A percentile compares a stretch with the other conserved stretches of the same genome.
Evolutionary conservation across 139 green algal genomes (phyloP).

Genomic region (Tetradesmus obliquus): DNA sequence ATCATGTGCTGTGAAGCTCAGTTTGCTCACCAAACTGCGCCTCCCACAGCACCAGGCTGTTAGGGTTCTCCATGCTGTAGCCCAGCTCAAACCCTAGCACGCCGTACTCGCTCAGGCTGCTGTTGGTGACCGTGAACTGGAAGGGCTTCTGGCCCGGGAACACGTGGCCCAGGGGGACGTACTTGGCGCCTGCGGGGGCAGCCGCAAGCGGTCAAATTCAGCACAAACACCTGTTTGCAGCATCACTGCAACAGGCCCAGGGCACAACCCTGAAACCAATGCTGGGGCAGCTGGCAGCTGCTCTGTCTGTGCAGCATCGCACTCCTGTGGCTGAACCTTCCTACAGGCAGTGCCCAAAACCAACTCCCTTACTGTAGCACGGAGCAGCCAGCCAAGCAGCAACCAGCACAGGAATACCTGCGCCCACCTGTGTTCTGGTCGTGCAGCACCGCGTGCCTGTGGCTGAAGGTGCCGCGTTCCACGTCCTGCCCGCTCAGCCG

Average conservation of each 20-base stretch:
- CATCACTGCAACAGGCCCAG: no score
- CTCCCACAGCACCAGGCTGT: conserved; percentile 95
- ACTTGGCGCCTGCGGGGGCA: conserved; percentile 58
- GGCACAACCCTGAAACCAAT: background rate
- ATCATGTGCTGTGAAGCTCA: no score
- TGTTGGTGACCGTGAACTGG: conserved; percentile 86
- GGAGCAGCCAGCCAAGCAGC: background rate
- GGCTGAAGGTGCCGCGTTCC: conserved; percentile 97
- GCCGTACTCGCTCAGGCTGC: conserved; percentile 93
- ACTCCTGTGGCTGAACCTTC: background rate
- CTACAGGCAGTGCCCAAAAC: no score
- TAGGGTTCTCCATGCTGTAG: conserved; percentile 98
- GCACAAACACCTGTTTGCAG: background rate
- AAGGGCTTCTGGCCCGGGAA: conserved; percentile 78
- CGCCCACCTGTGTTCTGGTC: conserved; percentile 68
- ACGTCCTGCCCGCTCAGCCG: conserved; percentile 97
- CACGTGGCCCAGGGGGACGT: conserved; percentile 88
- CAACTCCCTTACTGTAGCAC: background rate
- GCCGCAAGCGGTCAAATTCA: background rate
- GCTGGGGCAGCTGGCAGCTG: no score
- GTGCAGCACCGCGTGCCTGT: conserved; percentile 94
- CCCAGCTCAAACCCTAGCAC: conserved; percentile 99
- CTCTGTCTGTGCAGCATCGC: no score
- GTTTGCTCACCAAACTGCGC: conserved; percentile 38
- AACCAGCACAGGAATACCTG: background rate